phyloP scores from a whole-genome alignment of 345 rosid species.

The Pelargonium nanum region DNA sequence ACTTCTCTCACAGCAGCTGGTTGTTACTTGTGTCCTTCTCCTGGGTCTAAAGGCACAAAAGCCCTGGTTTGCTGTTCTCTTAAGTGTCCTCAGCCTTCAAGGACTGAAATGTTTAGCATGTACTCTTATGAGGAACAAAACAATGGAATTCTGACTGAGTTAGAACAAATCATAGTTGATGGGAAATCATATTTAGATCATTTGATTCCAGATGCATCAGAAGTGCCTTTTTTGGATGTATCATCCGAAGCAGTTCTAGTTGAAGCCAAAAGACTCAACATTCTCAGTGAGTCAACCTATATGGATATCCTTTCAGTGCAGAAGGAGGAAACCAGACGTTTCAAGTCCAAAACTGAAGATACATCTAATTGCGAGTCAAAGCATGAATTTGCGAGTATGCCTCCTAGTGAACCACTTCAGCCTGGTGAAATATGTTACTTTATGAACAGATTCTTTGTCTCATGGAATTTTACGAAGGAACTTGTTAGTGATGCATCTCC shows the following conservation, averaged over 20 bases:
- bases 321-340: constrained; percentile 51
- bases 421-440: constrained; percentile 48
- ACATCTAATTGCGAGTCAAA: constrained; percentile 17
- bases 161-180: constrained; percentile 31
- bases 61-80: constrained; percentile 65
- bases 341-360: constrained; percentile 35
- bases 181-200: constrained; percentile 30
- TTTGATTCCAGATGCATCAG: constrained; percentile 25
- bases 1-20: constrained; percentile 86
- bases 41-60: constrained; percentile 75
- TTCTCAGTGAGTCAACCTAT: constrained; percentile 57
- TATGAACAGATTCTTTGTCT: constrained; percentile 67
- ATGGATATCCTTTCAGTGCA: constrained; percentile 34
- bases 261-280: constrained; percentile 55
- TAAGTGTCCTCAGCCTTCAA: constrained; percentile 46
- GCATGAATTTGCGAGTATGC: constrained; percentile 12
- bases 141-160: constrained; percentile 15
- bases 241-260: constrained; percentile 42
- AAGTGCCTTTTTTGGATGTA: constrained; percentile 35
- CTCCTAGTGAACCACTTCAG: constrained; percentile 21
- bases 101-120: constrained; percentile 26
- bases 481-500: constrained; percentile 7
- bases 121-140: constrained; percentile 20
- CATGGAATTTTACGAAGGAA: constrained; percentile 38
- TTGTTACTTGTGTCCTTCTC: constrained; percentile 85